Evolutionary conservation across 1,139 yeast species (phyloP).

Genomic region (Pichia cactophila): DNA sequence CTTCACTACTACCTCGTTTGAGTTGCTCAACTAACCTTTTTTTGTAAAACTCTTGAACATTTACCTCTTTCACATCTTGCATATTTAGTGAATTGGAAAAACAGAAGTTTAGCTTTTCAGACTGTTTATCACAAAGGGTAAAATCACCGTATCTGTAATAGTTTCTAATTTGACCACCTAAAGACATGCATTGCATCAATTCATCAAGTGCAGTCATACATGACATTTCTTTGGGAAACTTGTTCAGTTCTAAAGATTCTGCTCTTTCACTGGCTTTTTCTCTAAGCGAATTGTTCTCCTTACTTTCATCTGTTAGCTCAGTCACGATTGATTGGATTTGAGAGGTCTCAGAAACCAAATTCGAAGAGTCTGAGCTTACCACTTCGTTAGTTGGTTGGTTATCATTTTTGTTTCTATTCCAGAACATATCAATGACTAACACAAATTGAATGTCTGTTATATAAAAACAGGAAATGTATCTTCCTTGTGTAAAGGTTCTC

Average conservation of each 20-base stretch:
- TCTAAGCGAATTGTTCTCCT: conserved; percentile 16
- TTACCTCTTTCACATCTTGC: conserved; percentile 42
- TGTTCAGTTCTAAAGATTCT: conserved; percentile 19
- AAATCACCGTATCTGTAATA: conserved; percentile 78
- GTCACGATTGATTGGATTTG: conserved; percentile 11
- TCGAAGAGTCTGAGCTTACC: background rate
- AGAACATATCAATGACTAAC: conserved; percentile 12
- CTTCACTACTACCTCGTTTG: conserved; percentile 68
- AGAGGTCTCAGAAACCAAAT: conserved; percentile 7
- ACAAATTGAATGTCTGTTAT: too few relatives aligned
- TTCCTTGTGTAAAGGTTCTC: too few relatives aligned
- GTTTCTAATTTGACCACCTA: conserved; percentile 81
- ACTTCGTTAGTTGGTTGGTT: background rate
- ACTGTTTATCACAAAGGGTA: conserved; percentile 60
- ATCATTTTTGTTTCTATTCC: conserved; percentile 13
- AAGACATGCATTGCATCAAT: conserved; percentile 72
- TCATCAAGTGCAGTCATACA: conserved; percentile 84
- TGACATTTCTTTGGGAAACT: conserved; percentile 43
- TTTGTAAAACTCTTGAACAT: conserved; percentile 67
- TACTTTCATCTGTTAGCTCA: conserved; percentile 14
- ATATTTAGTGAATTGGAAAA: conserved; percentile 45
- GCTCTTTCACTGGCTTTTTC: conserved; percentile 24
- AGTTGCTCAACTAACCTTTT: conserved; percentile 53
- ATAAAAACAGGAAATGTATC: too few relatives aligned
- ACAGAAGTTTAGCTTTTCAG: conserved; percentile 78